Evolutionary conservation across 306 rosid genomes (phyloP).

Genomic region (Quercus suber): DNA sequence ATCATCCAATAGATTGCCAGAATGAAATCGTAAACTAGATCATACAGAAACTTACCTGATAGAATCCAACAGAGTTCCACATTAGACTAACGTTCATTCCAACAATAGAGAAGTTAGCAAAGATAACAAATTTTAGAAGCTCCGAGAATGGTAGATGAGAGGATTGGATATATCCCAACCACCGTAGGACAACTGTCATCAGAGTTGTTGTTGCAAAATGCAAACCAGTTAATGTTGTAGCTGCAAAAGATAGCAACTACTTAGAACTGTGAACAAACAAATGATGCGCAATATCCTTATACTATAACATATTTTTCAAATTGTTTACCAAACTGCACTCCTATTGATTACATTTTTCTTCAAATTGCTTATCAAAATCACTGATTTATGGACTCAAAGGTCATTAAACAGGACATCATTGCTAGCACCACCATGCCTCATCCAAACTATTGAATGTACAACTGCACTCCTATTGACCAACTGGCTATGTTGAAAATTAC

Average conservation of each 20-base stretch:
- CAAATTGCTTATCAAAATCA: neutral
- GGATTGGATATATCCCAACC: conserved; percentile 72
- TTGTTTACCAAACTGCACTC: neutral
- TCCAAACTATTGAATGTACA: neutral
- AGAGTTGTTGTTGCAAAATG: conserved; percentile 75
- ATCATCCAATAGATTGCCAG: conserved; percentile 2
- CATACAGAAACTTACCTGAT: conserved; percentile 54
- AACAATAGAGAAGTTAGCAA: conserved; percentile 88
- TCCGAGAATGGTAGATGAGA: conserved; percentile 79
- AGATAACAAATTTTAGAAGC: conserved; percentile 75
- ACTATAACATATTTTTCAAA: neutral
- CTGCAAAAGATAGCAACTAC: conserved; percentile 44
- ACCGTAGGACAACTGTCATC: conserved; percentile 63
- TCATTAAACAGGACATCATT: neutral
- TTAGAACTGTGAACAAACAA: neutral
- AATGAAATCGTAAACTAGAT: conserved; percentile 14
- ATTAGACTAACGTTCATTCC: conserved; percentile 93
- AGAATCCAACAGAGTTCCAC: conserved; percentile 98
- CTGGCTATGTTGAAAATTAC: neutral
- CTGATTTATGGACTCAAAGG: neutral
- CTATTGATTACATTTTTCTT: neutral
- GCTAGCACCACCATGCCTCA: neutral
- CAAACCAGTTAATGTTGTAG: conserved; percentile 86
- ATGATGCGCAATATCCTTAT: neutral
- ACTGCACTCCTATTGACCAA: neutral